phyloP scores from a whole-genome alignment of 306 rosid species.

The Pueraria montana region DNA sequence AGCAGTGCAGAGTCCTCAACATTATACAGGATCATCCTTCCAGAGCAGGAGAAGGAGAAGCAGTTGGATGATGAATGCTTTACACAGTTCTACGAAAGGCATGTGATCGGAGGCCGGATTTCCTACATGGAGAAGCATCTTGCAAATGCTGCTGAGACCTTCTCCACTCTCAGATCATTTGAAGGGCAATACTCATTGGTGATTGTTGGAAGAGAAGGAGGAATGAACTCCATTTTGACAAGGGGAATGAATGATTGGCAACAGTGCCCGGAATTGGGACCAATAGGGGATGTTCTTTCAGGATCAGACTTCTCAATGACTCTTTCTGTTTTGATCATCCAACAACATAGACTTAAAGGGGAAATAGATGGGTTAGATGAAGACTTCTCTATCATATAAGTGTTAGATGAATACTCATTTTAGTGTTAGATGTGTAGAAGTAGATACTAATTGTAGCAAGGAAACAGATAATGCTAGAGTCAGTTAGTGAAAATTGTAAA shows the following conservation, averaged over 20 bases:
- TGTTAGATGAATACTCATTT: too few species aligned
- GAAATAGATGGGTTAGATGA: constrained; percentile 87
- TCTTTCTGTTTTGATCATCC: constrained; percentile 80
- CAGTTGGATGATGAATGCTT: constrained; percentile 73
- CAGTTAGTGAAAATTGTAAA: constrained; percentile 43
- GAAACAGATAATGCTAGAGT: constrained; percentile 34
- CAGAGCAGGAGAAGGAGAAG: constrained; percentile 72
- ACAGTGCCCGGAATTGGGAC: constrained; percentile 87
- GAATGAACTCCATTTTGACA: constrained; percentile 73
- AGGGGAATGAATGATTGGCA: constrained; percentile 91
- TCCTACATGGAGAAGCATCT: constrained; percentile 78
- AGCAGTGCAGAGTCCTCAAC: constrained; percentile 49
- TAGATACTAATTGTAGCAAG: constrained; percentile 44
- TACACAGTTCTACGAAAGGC: constrained; percentile 71
- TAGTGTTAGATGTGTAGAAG: constrained; percentile 8
- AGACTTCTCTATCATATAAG: constrained; percentile 75
- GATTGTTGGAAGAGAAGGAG: constrained; percentile 83
- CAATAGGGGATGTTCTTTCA: constrained; percentile 85
- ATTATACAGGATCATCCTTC: constrained; percentile 48
- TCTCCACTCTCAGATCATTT: constrained; percentile 66
- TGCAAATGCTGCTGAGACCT: constrained; percentile 76
- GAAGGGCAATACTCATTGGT: constrained; percentile 78
- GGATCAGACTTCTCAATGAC: constrained; percentile 73
- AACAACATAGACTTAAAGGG: constrained; percentile 75
- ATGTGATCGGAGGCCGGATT: constrained; percentile 62